Evolutionary conservation across 1,139 yeast genomes (phyloP), one percentile per base, ranked within the genome.

Genomic region (Fermentozyma sake): DNA sequence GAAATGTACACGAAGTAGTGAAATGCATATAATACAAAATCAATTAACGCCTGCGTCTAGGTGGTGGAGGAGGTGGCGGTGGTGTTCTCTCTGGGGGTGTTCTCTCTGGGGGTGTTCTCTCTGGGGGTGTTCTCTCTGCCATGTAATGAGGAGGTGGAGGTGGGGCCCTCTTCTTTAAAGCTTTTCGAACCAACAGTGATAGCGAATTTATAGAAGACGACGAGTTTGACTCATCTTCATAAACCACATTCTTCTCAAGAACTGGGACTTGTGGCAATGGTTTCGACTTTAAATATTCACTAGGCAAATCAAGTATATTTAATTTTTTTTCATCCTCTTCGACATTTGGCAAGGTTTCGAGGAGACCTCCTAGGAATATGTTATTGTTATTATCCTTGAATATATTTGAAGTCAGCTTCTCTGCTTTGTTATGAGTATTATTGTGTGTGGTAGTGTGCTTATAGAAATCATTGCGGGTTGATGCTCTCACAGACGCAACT

Each of bases 401-500:
- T 14, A 13, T 18, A 20, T 19, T 27, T 18, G 10, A 11, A 18
- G 7, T 21, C 20, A 24, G n/a, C 21, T 31, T 9, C 8, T n/a
- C 12, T 5, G 10, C 24, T 12, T 22, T 22, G 14, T 12, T 12
- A 10, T 7, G 6, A 6, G 14, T 16, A 11, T 18, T 24, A 35
- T 61, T 62, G 31, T 60, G 66, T 5, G 48, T 38, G 1, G 58
- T 53, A 3, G 66, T 58, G 29, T 53, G 62, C 29, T 49, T 44
- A 35, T 66, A 63, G 37, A 61, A 65, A 39, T 66, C 71, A 23
- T 48, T 51, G 32, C 57, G 45, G 6, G 55, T 42, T 1, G 62
- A 52, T 1, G 71, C 46, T 26, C 66, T 45, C 2, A 64, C 63
- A 0, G 72, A 64, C 2, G 70, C 66, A 3, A 56, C 49, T 33